Conservation (phyloP, 257 asterid genomes). For the Galeopsis tetrahit region DNA sequence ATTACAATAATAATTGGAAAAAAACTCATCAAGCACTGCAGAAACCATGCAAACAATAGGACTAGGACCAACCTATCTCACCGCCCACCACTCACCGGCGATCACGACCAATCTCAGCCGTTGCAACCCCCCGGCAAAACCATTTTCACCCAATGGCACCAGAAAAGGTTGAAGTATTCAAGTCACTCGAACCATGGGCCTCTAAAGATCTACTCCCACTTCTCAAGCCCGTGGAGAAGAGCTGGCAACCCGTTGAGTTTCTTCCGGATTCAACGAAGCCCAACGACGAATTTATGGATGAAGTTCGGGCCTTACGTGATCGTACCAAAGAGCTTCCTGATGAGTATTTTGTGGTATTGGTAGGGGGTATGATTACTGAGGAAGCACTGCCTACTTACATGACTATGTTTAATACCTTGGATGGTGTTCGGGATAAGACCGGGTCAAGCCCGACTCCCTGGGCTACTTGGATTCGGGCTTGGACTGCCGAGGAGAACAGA, state of each 20-base stretch:
- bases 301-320: conserved; percentile 37
- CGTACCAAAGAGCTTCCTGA: conserved; percentile 38
- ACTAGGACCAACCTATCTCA: background rate
- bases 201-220: conserved; percentile 29
- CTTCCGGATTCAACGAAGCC: conserved; percentile 40
- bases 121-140: background rate
- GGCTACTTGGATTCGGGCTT: conserved; percentile 1
- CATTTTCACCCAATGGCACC: conserved; percentile 42
- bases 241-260: conserved; percentile 48
- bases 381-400: conserved; percentile 47
- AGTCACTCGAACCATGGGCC: conserved; percentile 48
- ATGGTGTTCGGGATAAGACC: conserved; percentile 1
- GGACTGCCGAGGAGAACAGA: conserved; percentile 6
- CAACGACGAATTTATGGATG: conserved; percentile 24
- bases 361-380: conserved; percentile 38
- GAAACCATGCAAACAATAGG: too few relatives aligned
- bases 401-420: conserved; percentile 28
- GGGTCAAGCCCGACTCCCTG: conserved; percentile 6
- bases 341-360: conserved; percentile 43
- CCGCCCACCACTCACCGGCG: conserved; percentile 20
- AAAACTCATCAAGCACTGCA: too few relatives aligned
- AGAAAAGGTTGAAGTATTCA: conserved; percentile 40
- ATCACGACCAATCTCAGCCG: conserved; percentile 19
- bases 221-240: conserved; percentile 40
- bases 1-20: too few relatives aligned